These are phyloP conservation scores for Monosporozyma unispora DNA, from an alignment of 805 yeast genomes.

Conservation along the genomic window DNA sequence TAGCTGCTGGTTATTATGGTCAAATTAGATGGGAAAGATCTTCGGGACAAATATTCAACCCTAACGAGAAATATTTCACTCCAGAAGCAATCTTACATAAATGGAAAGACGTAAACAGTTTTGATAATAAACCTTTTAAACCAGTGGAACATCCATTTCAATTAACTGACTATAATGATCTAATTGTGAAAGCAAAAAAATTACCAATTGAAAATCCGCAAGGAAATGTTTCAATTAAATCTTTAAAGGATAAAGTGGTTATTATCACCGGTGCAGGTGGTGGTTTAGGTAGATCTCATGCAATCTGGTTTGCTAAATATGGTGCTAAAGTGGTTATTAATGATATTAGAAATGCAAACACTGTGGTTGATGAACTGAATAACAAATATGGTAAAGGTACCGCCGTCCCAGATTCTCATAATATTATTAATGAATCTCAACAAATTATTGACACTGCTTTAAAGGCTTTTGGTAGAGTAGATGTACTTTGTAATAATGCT, in stretches of 20 bases:
- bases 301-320: slow-evolving; percentile 71
- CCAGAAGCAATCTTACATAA: slow-evolving; percentile 73
- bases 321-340: slow-evolving; percentile 95
- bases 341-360: slow-evolving; percentile 69
- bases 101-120: slow-evolving; percentile 55
- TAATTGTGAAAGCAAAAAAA: slow-evolving; percentile 43
- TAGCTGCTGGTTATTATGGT: slow-evolving; percentile 89
- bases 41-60: slow-evolving; percentile 74
- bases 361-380: slow-evolving; percentile 65
- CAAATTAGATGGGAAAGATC: slow-evolving; percentile 94
- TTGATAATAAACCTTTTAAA: slow-evolving; percentile 47
- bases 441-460: slow-evolving; percentile 71
- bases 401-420: slow-evolving; percentile 78
- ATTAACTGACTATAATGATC: slow-evolving; percentile 59
- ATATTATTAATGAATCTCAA: slow-evolving; percentile 68
- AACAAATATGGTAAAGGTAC: slow-evolving; percentile 55
- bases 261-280: slow-evolving; percentile 92
- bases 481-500: slow-evolving; percentile 84
- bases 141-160: slow-evolving; percentile 59
- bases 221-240: slow-evolving; percentile 41
- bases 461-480: slow-evolving; percentile 70
- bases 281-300: slow-evolving; percentile 89
- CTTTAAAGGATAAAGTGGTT: slow-evolving; percentile 76
- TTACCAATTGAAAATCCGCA: slow-evolving; percentile 49
- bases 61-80: slow-evolving; percentile 58